Base-by-base conservation (phyloP, 1,284 basidiomycete species). In the Athelia psychrophila region DNA sequence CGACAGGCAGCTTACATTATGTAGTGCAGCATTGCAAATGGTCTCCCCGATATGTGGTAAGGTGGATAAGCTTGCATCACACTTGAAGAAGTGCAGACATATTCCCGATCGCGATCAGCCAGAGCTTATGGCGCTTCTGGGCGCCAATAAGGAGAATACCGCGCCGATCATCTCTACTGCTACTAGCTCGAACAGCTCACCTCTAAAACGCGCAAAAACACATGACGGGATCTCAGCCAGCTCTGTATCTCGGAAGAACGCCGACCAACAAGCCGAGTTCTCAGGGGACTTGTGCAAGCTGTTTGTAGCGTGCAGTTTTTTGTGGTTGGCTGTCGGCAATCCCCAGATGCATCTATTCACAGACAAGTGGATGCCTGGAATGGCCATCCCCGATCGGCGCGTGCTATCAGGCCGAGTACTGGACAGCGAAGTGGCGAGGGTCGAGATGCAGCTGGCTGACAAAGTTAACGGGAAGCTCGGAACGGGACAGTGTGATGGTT, bases 401-500 rank as follows among this genome's bases (percentile, higher is more conserved):
- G 23, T 9, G 44, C 24, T 46, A 23, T n/a, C 44, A 9, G 44
- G 44, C 44, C 44, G 44, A n/a, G 16, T 46, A 23, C 24, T 46
- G 22, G 44, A 46, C 24, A 10, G 5, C 16, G 44, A 60, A 42
- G 58, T 51, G 6, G 40, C 40, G 42, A 52, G 57, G 33, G 65
- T 60, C 9, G 55, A 60, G 16, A 47, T 47, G 10, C 8, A 44
- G 9, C 52, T 60, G 24, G 45, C 36, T 38, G 19, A 13, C 18
- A 45, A 48, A 19, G 55, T 60, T 2, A 30, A 53, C 10, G 62
- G 60, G 15, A 54, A 56, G 32, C 36, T 58, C 3, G 60, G 55
- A 2, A 65, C 60, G 3, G 60, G 63, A 2, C 62, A 66, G 50
- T 65, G 61, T 54, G 68, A 71, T 56, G 65, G 68, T 1, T 71